Conservation (phyloP, 164 flowering plant genomes). For the Houttuynia cordata region DNA sequence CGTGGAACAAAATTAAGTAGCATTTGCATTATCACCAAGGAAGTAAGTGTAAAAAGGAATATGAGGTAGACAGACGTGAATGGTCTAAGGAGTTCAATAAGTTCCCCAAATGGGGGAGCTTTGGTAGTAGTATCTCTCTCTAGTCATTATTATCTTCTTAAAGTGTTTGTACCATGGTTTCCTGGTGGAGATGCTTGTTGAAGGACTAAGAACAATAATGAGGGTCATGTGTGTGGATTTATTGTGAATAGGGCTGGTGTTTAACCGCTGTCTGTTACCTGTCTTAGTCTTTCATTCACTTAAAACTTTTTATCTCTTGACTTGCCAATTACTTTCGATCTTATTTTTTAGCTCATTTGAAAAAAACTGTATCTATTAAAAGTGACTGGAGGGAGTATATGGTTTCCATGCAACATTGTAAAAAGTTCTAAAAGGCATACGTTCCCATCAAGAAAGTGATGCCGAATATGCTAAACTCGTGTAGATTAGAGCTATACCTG, state of each 20-base stretch:
- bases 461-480: too few species aligned
- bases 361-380: too few species aligned
- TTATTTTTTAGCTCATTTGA: too few species aligned
- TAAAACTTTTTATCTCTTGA: too few species aligned
- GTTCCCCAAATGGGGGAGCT: neutral
- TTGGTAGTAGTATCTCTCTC: neutral
- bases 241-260: neutral
- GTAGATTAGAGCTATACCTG: too few species aligned
- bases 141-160: neutral
- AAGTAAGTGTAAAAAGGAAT: neutral
- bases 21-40: neutral
- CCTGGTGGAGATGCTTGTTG: neutral
- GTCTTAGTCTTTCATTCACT: too few species aligned
- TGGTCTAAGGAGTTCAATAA: neutral
- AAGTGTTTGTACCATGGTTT: neutral
- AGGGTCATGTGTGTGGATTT: neutral
- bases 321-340: too few species aligned
- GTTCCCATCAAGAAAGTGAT: too few species aligned
- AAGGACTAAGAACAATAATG: neutral
- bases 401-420: too few species aligned
- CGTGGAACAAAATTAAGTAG: neutral
- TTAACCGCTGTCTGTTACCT: neutral
- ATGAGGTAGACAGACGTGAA: neutral
- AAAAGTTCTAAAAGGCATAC: too few species aligned
- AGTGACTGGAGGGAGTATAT: too few species aligned